Evolutionary conservation across 1,139 yeast species (phyloP).

Genomic region (Protomyces macrosporus): DNA sequence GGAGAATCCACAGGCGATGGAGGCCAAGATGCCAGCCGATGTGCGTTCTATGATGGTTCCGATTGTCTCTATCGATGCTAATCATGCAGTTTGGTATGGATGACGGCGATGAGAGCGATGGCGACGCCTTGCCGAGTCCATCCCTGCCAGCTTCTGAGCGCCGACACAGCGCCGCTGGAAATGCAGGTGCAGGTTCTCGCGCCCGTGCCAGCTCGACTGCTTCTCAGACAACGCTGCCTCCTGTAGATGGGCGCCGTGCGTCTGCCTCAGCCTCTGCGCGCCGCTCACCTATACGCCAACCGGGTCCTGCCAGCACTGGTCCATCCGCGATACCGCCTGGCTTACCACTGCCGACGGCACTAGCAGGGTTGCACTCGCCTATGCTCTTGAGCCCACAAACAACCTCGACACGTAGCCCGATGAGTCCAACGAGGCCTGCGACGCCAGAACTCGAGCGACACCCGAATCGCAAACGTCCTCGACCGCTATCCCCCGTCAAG

Average conservation of each 20-base stretch:
- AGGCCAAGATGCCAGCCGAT: slow-evolving; percentile 13
- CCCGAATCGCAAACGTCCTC: not conserved
- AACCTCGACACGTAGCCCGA: not conserved
- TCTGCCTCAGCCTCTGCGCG: not conserved
- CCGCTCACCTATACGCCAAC: not conserved
- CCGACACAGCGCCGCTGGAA: too few relatives aligned
- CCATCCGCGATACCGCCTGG: not conserved
- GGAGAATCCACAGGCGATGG: not conserved
- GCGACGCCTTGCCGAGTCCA: not conserved
- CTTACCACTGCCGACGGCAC: not conserved
- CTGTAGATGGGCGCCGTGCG: not conserved
- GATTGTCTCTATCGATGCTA: not conserved
- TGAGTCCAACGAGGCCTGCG: not conserved
- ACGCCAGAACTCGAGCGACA: not conserved
- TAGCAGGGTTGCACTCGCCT: not conserved
- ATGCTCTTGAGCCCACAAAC: not conserved
- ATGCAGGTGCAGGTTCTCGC: not conserved
- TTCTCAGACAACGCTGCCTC: not conserved
- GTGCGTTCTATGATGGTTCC: not conserved
- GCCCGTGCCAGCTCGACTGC: not conserved
- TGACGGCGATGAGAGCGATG: slow-evolving; percentile 18
- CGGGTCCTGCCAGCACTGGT: not conserved
- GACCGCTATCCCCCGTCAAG: not conserved
- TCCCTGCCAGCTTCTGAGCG: too few relatives aligned
- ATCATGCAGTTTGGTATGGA: slow-evolving; percentile 4